Evolutionary conservation across 148 eudicot species (phyloP).

Genomic region (Cornus florida): DNA sequence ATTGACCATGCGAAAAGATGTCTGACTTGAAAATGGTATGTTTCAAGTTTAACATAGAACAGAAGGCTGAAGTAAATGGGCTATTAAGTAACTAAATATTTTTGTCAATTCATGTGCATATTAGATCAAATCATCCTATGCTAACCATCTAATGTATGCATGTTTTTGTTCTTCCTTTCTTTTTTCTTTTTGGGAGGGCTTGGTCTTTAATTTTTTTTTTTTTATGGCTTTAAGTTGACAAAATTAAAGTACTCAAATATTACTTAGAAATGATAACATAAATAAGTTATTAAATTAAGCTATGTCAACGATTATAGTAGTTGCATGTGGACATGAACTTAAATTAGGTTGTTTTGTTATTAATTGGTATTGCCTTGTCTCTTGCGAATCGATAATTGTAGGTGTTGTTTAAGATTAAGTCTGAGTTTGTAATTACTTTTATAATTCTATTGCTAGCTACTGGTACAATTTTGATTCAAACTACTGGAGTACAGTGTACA

Average conservation of each 20-base stretch:
- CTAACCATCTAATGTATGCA: background rate
- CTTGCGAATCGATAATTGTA: background rate
- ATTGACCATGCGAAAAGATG: background rate
- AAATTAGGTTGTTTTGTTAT: background rate
- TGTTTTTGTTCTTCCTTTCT: too few species aligned
- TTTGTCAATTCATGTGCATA: background rate
- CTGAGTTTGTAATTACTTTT: background rate
- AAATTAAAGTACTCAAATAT: too few species aligned
- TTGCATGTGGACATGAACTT: background rate
- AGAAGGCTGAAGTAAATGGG: background rate
- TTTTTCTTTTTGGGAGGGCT: too few species aligned
- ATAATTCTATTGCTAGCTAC: conserved; percentile 52
- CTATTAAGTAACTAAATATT: background rate
- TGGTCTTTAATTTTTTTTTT: too few species aligned
- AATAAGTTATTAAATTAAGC: too few species aligned
- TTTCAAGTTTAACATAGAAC: too few species aligned
- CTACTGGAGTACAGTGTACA: conserved; percentile 86
- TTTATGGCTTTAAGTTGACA: too few species aligned
- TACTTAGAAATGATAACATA: too few species aligned
- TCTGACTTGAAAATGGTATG: background rate
- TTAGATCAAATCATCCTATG: background rate
- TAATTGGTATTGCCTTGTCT: background rate
- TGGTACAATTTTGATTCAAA: conserved; percentile 83
- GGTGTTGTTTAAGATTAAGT: background rate
- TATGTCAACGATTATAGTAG: background rate